Evolutionary conservation across 805 yeast genomes (phyloP), one percentile per base, ranked within the genome.

Genomic region (Dipodascus geniculatus): DNA sequence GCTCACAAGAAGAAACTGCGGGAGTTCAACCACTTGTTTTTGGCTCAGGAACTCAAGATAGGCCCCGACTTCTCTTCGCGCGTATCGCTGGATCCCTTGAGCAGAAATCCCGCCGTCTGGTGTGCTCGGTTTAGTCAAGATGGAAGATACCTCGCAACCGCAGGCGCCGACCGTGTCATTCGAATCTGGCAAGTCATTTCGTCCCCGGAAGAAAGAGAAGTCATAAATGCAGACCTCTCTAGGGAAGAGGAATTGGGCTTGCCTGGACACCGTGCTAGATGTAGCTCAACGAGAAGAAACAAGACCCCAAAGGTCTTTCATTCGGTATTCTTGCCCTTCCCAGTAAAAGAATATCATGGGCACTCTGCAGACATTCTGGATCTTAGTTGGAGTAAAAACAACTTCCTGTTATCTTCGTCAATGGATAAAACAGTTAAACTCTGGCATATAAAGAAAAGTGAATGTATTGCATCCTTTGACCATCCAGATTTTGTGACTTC

Each of bases 371-470:
- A 87, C 55, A 75, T 91, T 16, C 66, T 87, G n/a, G 79, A 85
- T 9, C 63, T 90, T 33, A 87, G 86, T 61, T 90, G 97, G 97
- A 84, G 95, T 51, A 83, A 83, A 60, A 89, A 88, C 68, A 83
- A 83, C 64, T 90, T 90, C 60, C 65, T 91, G 28, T 65, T 88
- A 1, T 75, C 93, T 0, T 82, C 93, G 2, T 85, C 95, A 1
- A 85, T 86, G 83, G 98, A 90, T 68, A 77, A 79, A 57, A 83
- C 95, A 0, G 95, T 82, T 1, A 78, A 79, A 58, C 69, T 90
- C 49, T 90, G 97, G 96, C 95, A 90, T 65, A 77, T 84, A 11
- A 87, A 85, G 42, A 74, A 90, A 50, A 69, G 68, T 1, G 74
- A 71, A 16, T 80, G 87, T 51, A 69, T 90, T 17, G 76, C 83